Evolutionary conservation across 2,329 filamentous ascomycete species (phyloP), one percentile per base, ranked within the genome.

Genomic region (Arthroderma sp.): DNA sequence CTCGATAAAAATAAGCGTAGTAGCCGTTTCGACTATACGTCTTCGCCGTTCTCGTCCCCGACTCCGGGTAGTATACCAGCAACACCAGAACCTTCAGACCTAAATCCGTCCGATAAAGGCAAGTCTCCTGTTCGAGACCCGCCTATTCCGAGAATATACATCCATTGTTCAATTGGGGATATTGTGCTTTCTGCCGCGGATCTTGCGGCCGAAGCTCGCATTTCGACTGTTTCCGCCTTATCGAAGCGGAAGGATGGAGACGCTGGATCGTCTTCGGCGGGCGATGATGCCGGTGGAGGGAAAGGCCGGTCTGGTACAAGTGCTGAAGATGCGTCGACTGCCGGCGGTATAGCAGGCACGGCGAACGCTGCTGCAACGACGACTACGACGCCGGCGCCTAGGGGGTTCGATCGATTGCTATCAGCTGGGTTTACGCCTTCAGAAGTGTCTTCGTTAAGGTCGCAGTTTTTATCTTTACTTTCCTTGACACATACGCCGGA

Each of bases 101-200:
- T 28, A 15, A 34, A 43, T 5, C 8, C 41, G 8, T 30, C 32
- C 49, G 69, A 70, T 44, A 86, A 85, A 56, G 85, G 83, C 39
- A 93, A 91, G 54, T 66, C 67, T 48, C 74, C 74, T 1, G 43
- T 42, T 6, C 37, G 44, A 6, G 44, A 45, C 4, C 11, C 36
- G 6, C 15, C 30, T 6, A 33, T 30, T 5, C 36, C 38, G 33
- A 74, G 82, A 38, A 76, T 94, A 56, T 95, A 94, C 62, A 81
- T 96, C 49, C 93, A 94, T 68, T 96, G 89, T 72, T 89, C 85
- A 51, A 84, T 96, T 47, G 87, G 87, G 44, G 75, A 80, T 45
- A 80, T 85, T 61, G 70, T 75, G 28, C 73, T 96, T 8, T 75
- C 81, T 0, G 59, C 74, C 8, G 58, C 70, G 0, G 86, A 94